phyloP scores from a whole-genome alignment of 2,329 filamentous ascomycete genomes.

The Xylaria digitata region DNA sequence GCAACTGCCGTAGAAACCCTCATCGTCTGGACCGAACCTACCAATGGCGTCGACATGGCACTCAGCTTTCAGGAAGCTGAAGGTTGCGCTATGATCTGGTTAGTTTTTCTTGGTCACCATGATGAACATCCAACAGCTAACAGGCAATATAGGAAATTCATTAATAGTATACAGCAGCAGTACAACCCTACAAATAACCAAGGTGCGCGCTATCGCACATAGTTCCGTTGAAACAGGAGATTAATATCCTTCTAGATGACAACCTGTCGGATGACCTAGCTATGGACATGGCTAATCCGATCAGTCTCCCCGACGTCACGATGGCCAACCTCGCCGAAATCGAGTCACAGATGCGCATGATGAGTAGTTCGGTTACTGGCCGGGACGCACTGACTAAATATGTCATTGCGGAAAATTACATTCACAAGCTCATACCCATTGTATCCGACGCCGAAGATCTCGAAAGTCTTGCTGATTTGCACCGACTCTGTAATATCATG shows the following conservation, averaged over 20 bases:
- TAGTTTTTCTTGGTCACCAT: slow-evolving; percentile 11
- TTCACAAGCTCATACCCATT: slow-evolving; percentile 84
- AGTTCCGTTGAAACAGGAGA: slow-evolving; percentile 13
- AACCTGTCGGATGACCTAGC: slow-evolving; percentile 86
- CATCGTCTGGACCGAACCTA: slow-evolving; percentile 94
- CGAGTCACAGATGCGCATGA: slow-evolving; percentile 82
- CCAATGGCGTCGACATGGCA: slow-evolving; percentile 92
- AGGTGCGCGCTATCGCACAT: slow-evolving; percentile 60
- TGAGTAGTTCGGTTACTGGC: slow-evolving; percentile 78
- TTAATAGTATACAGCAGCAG: slow-evolving; percentile 84
- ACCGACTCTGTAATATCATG: slow-evolving; percentile 96
- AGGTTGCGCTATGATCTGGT: slow-evolving; percentile 94
- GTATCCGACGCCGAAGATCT: slow-evolving; percentile 91
- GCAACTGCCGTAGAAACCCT: slow-evolving; percentile 76
- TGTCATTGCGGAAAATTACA: slow-evolving; percentile 86
- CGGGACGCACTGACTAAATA: slow-evolving; percentile 90
- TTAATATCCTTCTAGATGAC: slow-evolving; percentile 71
- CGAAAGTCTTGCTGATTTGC: slow-evolving; percentile 86
- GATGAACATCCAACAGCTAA: slow-evolving; percentile 43
- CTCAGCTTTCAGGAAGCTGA: slow-evolving; percentile 98
- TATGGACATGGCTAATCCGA: slow-evolving; percentile 76
- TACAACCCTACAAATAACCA: slow-evolving; percentile 70
- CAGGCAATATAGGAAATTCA: slow-evolving; percentile 78
- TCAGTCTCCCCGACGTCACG: slow-evolving; percentile 81
- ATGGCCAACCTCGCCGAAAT: slow-evolving; percentile 87